A percentile compares a stretch with the other conserved stretches of the same genome.
phyloP scores from a whole-genome alignment of 139 green algal genomes.

The Haematococcus sp. region DNA sequence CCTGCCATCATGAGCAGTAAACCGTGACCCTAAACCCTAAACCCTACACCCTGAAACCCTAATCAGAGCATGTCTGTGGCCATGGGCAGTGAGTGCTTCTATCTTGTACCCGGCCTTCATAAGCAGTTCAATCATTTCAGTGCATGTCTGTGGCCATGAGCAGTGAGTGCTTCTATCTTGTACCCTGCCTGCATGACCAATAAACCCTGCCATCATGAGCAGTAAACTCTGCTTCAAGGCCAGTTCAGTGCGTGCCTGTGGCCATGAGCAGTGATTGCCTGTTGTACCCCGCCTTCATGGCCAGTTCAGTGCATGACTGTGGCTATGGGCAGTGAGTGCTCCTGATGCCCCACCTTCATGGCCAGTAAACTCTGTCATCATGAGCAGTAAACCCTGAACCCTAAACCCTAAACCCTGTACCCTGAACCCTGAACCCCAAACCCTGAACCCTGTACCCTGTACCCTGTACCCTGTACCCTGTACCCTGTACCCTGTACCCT shows the following conservation, averaged over 20 bases:
- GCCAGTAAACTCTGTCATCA: not conserved
- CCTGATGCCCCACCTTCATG: not conserved
- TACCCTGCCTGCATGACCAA: not conserved
- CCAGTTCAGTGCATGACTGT: not conserved
- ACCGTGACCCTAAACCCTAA: not conserved
- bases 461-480: no score
- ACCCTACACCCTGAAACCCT: not conserved
- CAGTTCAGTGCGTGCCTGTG: not conserved
- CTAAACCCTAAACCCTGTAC: no score
- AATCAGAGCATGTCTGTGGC: not conserved
- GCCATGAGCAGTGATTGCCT: not conserved
- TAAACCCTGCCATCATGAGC: not conserved
- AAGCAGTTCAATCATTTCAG: not conserved
- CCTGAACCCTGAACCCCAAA: no score
- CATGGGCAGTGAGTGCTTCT: not conserved
- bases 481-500: no score
- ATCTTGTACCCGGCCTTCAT: not conserved
- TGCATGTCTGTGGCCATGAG: not conserved
- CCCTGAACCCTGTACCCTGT: no score
- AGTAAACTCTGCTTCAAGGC: not conserved
- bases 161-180: not conserved
- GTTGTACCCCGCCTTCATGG: not conserved
- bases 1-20: no score
- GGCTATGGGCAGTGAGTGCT: not conserved
- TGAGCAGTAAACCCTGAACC: not conserved